Evolutionary conservation across 495 filamentous ascomycete species (phyloP), one percentile per base, ranked within the genome.

Genomic region (Penicillium ucsense): DNA sequence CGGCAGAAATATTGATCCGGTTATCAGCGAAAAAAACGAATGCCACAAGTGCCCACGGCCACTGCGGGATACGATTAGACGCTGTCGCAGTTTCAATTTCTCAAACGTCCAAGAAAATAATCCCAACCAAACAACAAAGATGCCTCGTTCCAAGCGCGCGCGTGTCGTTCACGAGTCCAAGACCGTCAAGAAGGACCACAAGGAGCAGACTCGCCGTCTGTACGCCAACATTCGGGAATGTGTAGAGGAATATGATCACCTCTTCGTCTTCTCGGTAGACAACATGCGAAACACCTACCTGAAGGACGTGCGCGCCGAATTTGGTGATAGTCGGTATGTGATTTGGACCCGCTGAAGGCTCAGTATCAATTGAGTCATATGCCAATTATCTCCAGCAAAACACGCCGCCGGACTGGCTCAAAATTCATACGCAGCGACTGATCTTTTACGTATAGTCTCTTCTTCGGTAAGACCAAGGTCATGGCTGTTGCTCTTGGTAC

Each of bases 221-320:
- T 94, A 91, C 71, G 75, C 80, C 64, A 88, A 88, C 59, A 84
- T 98, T 48, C 87, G 84, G 57, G 87, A 90, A 72, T 84, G 78
- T 62, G 73, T 95, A 49, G 85, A 89, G 56, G 68, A 84, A 57
- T 94, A 92, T 77, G 81, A 89, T 59, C 81, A 89, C 70, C 83
- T 89, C 70, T 91, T 92, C 71, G 86, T 96, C 66, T 95, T 97
- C 67, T 76, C 77, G 50, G 83, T 97, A 48, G 85, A 95, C 61
- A 97, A 98, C 76, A 98, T 98, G 92, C 88, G 92, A 55, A 98
- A 98, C 67, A 94, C 86, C 37, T 89, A 95, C 66, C 71, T 98
- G 63, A 97, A 97, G 72, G 82, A 88, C 60, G 87, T 97, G 51
- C 79, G 92, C 48, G 76, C 80, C 37, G 82, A 95, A 53, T 81